These are phyloP conservation scores for Cruciata laevipes DNA, from an alignment of 257 asterid species.

Conservation along the genomic window DNA sequence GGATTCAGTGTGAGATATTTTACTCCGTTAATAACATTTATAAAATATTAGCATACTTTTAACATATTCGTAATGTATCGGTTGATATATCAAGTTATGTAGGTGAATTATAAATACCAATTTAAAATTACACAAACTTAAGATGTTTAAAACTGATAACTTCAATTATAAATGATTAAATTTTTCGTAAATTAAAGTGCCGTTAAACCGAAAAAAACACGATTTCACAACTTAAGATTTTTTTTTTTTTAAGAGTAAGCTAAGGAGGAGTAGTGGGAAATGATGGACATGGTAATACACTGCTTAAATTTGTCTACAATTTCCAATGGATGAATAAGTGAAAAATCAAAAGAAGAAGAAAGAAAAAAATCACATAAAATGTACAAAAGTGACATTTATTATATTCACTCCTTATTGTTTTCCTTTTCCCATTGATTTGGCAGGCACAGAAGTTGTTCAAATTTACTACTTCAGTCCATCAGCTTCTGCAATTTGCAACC, in stretches of 20 bases:
- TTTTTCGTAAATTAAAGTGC: too few species aligned
- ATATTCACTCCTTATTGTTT: slow-evolving; percentile 13
- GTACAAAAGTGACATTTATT: slow-evolving; percentile 16
- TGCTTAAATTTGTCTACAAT: slow-evolving; percentile 18
- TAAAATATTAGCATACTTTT: too few species aligned
- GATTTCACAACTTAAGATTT: too few species aligned
- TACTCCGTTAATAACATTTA: too few species aligned
- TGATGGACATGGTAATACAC: not conserved
- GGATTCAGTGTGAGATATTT: too few species aligned
- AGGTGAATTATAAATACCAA: too few species aligned
- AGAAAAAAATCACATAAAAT: slow-evolving; percentile 1
- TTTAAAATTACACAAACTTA: not conserved
- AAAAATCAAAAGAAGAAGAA: not conserved
- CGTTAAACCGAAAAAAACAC: too few species aligned
- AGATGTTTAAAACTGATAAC: too few species aligned
- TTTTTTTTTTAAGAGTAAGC: too few species aligned
- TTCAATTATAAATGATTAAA: too few species aligned
- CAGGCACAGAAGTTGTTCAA: not conserved
- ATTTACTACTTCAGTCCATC: not conserved
- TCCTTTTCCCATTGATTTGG: not conserved
- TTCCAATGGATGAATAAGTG: slow-evolving; percentile 20
- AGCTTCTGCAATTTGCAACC: slow-evolving; percentile 2
- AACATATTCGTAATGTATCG: too few species aligned
- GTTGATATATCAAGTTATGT: too few species aligned
- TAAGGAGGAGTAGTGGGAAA: not conserved